These are phyloP conservation scores for Geosmithia putterillii DNA, from an alignment of 2,329 filamentous ascomycete genomes.

Conservation along the genomic window DNA sequence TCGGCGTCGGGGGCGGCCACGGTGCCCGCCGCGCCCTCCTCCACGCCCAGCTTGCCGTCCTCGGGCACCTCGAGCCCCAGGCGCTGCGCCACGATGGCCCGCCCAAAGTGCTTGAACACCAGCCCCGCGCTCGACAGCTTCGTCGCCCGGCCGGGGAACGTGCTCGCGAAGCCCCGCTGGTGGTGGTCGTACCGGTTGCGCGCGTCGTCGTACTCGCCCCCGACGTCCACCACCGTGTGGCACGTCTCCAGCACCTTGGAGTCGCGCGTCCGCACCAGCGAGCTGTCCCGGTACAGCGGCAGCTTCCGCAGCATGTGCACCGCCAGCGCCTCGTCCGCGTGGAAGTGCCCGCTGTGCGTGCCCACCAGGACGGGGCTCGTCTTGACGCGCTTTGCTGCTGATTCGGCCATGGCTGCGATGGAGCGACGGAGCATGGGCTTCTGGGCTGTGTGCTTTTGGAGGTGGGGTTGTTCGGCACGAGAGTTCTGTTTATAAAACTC, in stretches of 20 bases:
- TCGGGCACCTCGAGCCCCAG: conserved; percentile 14
- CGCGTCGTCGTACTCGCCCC: conserved; percentile 75
- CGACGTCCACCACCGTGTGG: conserved; percentile 96
- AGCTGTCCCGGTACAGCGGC: conserved; percentile 61
- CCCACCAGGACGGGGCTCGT: conserved; percentile 60
- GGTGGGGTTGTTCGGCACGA: neutral
- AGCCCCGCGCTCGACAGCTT: conserved; percentile 91
- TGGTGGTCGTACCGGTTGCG: conserved; percentile 88
- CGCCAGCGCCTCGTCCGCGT: conserved; percentile 94
- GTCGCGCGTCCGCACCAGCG: conserved; percentile 80
- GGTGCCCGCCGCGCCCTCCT: neutral
- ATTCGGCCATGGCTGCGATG: conserved; percentile 38
- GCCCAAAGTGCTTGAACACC: conserved; percentile 92
- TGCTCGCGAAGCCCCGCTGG: conserved; percentile 79
- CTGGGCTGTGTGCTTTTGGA: too few relatives aligned
- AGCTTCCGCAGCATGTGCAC: conserved; percentile 91
- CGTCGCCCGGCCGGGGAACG: conserved; percentile 72
- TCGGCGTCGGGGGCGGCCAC: neutral
- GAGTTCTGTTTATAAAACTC: neutral
- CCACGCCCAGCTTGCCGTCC: neutral
- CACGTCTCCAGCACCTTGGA: conserved; percentile 64
- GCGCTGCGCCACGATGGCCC: conserved; percentile 58
- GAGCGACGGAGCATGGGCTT: conserved; percentile 18
- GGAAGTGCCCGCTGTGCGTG: conserved; percentile 97
- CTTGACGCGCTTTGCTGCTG: conserved; percentile 73